phyloP scores from a whole-genome alignment of 345 rosid genomes.

The Acer saccharum region DNA sequence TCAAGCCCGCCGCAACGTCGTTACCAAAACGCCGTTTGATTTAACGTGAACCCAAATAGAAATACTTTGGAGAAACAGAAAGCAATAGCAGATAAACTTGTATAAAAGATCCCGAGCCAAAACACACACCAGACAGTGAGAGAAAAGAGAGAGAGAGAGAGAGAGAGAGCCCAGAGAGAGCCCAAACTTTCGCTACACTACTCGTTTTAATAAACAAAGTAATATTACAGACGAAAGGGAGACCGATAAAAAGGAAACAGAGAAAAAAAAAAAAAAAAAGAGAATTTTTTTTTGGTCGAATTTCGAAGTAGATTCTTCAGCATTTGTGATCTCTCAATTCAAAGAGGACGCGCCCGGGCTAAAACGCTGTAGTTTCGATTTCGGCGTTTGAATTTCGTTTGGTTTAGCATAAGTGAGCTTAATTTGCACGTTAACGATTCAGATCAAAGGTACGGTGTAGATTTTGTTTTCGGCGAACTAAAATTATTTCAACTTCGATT shows the following conservation, averaged over 20 bases:
- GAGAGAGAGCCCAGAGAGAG: constrained; percentile 25
- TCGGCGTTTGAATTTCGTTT: constrained; percentile 1
- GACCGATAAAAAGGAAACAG: background rate
- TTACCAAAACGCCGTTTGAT: constrained; percentile 38
- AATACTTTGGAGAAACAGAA: constrained; percentile 13
- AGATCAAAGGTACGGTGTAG: constrained; percentile 38
- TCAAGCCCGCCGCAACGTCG: constrained; percentile 49
- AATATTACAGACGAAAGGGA: constrained; percentile 8
- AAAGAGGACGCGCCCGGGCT: background rate
- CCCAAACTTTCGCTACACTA: constrained; percentile 26
- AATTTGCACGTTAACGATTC: constrained; percentile 24
- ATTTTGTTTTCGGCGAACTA: background rate
- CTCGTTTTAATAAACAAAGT: background rate
- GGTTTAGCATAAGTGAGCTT: constrained; percentile 14
- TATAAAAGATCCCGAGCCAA: constrained; percentile 39
- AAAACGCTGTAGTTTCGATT: background rate
- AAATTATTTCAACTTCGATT: background rate
- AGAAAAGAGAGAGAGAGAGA: constrained; percentile 21
- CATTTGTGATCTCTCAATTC: constrained; percentile 24
- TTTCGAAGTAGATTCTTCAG: constrained; percentile 32
- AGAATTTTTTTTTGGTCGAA: constrained; percentile 13
- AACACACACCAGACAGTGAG: constrained; percentile 27
- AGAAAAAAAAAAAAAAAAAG: constrained; percentile 6
- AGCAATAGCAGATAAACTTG: constrained; percentile 26
- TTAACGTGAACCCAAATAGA: constrained; percentile 31